Evolutionary conservation across 1,284 basidiomycete species (phyloP).

Genomic region (Rhodotorula sp.): DNA sequence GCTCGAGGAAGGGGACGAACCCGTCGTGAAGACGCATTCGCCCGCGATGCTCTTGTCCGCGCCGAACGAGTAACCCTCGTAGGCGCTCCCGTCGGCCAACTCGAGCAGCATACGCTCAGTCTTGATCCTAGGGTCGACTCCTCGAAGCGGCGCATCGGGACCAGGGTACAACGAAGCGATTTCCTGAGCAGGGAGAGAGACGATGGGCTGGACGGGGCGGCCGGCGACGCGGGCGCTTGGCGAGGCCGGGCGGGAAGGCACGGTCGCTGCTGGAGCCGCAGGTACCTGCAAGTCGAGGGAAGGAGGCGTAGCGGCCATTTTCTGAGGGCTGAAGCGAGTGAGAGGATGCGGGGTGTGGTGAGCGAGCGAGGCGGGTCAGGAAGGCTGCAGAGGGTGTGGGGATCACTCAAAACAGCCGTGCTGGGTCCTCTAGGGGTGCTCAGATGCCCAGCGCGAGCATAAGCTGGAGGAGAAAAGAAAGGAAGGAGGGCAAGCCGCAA

Average conservation of each 20-base stretch:
- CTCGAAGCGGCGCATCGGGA: conserved; percentile 14
- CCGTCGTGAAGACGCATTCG: conserved; percentile 99
- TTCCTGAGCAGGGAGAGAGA: conserved; percentile 21
- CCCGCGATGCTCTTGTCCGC: conserved; percentile 89
- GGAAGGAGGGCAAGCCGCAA: background rate
- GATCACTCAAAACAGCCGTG: background rate
- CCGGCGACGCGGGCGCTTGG: conserved; percentile 11
- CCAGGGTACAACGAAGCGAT: conserved; percentile 19
- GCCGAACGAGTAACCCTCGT: conserved; percentile 89
- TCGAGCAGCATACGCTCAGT: conserved; percentile 67
- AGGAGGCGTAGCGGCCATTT: conserved; percentile 20
- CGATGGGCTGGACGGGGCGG: conserved; percentile 31
- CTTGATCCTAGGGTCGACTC: background rate
- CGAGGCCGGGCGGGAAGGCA: conserved; percentile 20
- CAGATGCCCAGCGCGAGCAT: background rate
- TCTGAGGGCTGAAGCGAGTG: background rate
- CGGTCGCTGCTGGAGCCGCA: background rate
- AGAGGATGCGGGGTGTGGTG: background rate
- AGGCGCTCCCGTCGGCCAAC: conserved; percentile 85
- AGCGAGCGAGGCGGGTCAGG: background rate
- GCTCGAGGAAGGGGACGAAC: conserved; percentile 53
- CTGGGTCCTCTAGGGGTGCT: conserved; percentile 2
- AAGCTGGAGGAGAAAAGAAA: conserved; percentile 1
- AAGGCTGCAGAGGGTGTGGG: background rate
- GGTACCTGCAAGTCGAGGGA: conserved; percentile 21